Evolutionary conservation across 805 yeast genomes (phyloP).

Genomic region (Suhomyces sp.): DNA sequence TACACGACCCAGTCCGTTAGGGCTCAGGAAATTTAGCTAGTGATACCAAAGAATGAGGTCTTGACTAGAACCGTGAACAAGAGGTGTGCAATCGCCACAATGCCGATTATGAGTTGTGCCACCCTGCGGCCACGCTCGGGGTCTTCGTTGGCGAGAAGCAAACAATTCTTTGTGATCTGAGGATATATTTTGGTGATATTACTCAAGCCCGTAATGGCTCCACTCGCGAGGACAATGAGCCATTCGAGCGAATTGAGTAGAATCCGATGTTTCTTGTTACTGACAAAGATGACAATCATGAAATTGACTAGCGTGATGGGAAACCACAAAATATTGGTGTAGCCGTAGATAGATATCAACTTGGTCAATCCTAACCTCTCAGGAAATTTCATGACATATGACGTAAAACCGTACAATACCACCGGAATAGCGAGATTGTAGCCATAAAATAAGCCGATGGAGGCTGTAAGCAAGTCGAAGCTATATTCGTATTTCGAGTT

Average conservation of each 20-base stretch:
- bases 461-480: slow-evolving; percentile 62
- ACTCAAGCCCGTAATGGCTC: slow-evolving; percentile 56
- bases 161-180: slow-evolving; percentile 32
- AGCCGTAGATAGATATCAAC: slow-evolving; percentile 76
- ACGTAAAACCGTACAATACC: slow-evolving; percentile 48
- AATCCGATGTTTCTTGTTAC: slow-evolving; percentile 29
- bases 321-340: slow-evolving; percentile 81
- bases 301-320: slow-evolving; percentile 68
- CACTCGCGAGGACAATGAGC: slow-evolving; percentile 60
- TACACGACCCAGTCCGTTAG: slow-evolving; percentile 9
- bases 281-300: slow-evolving; percentile 52
- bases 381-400: slow-evolving; percentile 53
- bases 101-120: slow-evolving; percentile 34
- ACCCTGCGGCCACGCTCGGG: slow-evolving; percentile 32
- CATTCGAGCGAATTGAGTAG: slow-evolving; percentile 57
- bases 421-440: slow-evolving; percentile 69
- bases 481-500: slow-evolving; percentile 50
- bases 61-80: slow-evolving; percentile 64
- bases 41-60: slow-evolving; percentile 56
- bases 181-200: slow-evolving; percentile 48
- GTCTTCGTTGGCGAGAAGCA: slow-evolving; percentile 25
- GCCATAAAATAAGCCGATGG: slow-evolving; percentile 70
- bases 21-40: slow-evolving; percentile 4
- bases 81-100: slow-evolving; percentile 49
- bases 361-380: slow-evolving; percentile 52